Base-by-base conservation (phyloP, 176 grass and related monocot species). In the Thalia dealbata region DNA sequence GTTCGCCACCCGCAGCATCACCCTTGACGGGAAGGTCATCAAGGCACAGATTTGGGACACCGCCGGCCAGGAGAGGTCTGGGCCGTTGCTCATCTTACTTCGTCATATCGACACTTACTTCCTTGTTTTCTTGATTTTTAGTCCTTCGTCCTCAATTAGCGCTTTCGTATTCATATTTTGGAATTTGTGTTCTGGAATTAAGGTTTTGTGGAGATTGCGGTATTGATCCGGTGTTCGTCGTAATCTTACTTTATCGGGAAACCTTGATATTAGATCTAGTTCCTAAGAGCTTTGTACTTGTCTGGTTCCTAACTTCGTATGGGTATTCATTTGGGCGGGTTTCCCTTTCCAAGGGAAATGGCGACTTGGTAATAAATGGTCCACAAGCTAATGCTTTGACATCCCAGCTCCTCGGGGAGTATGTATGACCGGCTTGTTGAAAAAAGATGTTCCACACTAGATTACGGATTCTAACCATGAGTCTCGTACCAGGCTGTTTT, bases 1-100 rank as follows among this genome's bases (percentile, higher is more conserved):
- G 84, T 96, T 96, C 86, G 92, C 92, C 56, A 96, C 92, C 3
- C 75, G 91, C 52, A 91, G 80, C 85, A 3, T 68, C 35, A 68
- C 32, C 65, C 19, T 84, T 71, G 82, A 84, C n/a, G 82, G 77
- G 1, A 79, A 79, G 52, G 82, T 79, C 51, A 24, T 84, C 52
- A 84, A 84, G 45, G 82, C 82, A 9, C 82, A 84, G 76, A 84
- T 84, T 70, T 84, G 82, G 82, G 82, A 84, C 54, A 84, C 82
- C 51, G 82, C 82, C 21, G 82, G 82, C 70, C 82, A 84, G 80
- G 75, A 66, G 63, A 58, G 54, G 54, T 58, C 51, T 48, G 45
- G 5, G 6, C 11, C 45, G 11, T 48, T 48, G 11, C 45, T 13
- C 45, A 2, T 48, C 45, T 48, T 48, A 1, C 54, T 7, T 58